phyloP scores from a whole-genome alignment of 768 basidiomycete species.

The Auriculariales sp. region DNA sequence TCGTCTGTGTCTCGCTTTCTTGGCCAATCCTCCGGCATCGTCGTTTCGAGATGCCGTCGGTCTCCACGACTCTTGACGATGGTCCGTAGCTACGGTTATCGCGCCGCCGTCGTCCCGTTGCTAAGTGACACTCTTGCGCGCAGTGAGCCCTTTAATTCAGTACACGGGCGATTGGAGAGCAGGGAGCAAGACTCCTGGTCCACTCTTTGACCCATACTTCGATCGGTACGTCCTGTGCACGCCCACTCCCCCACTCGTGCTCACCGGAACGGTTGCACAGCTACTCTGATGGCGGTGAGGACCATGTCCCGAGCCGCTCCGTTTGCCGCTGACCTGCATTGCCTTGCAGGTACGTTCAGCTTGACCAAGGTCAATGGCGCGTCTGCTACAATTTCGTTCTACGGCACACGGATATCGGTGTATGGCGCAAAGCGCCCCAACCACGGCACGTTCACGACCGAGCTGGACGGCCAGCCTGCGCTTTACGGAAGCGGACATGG shows the following conservation, averaged over 20 bases:
- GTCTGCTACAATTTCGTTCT: conserved; percentile 27
- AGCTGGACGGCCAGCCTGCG: background rate
- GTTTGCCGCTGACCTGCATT: too few species aligned
- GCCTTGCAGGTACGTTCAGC: conserved; percentile 24
- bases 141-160: background rate
- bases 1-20: background rate
- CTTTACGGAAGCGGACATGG: background rate
- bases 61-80: background rate
- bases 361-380: conserved; percentile 21
- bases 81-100: background rate
- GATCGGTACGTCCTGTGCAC: background rate
- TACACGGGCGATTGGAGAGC: background rate
- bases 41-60: background rate
- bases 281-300: background rate
- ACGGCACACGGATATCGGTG: conserved; percentile 33
- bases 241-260: background rate
- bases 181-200: background rate
- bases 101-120: background rate
- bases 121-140: background rate
- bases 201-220: background rate
- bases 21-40: background rate
- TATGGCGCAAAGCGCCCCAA: conserved; percentile 35
- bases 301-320: too few species aligned
- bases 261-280: background rate
- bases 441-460: conserved; percentile 12